These are phyloP conservation scores for Immersiporthe knoxdaviesiana DNA, from an alignment of 2,329 filamentous ascomycete species.

Conservation along the genomic window DNA sequence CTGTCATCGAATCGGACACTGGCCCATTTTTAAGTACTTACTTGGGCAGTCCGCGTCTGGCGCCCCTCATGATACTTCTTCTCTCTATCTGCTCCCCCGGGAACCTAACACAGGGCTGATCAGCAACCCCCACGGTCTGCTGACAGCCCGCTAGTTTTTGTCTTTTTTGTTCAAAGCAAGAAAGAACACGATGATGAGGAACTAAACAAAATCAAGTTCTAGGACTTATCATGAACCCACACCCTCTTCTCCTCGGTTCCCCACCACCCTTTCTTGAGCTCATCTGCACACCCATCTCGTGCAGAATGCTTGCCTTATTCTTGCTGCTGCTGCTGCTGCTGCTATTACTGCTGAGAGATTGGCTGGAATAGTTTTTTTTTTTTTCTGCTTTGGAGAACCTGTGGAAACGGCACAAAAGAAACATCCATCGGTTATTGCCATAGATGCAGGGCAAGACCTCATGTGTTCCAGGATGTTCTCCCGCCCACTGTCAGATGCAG, in stretches of 20 bases:
- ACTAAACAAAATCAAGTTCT: background rate
- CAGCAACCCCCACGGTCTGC: background rate
- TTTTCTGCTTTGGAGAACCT: background rate
- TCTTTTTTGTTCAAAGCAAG: no score
- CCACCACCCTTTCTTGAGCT: background rate
- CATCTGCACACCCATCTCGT: background rate
- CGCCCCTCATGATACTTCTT: no score
- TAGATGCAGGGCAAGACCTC: slow-evolving; percentile 11
- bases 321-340: background rate
- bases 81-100: background rate
- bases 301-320: background rate
- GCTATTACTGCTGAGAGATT: background rate
- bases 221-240: background rate
- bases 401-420: slow-evolving; percentile 12
- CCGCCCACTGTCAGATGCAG: slow-evolving; percentile 25
- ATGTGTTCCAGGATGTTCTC: slow-evolving; percentile 3
- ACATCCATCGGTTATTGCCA: slow-evolving; percentile 20
- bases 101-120: background rate
- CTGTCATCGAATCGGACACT: background rate
- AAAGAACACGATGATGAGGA: no score
- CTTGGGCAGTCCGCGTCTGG: no score
- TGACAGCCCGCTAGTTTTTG: background rate
- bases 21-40: no score
- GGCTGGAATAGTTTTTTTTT: background rate
- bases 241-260: background rate